Conservation (phyloP, 2,329 filamentous ascomycete species). For the Aspergillus quadricinctus region DNA sequence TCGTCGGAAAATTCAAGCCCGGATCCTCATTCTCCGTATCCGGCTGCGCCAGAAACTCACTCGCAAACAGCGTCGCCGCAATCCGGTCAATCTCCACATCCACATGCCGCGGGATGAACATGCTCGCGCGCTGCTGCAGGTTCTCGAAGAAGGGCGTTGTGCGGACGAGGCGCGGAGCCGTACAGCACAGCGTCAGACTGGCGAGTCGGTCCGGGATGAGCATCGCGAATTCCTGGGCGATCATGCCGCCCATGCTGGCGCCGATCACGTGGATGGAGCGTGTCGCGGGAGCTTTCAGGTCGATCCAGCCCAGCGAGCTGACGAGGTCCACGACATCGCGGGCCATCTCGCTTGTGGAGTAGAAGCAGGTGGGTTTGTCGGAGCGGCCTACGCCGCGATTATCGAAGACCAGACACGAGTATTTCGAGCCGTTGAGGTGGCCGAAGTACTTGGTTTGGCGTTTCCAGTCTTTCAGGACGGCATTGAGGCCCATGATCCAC, state of each 20-base stretch:
- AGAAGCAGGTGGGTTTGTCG: conserved; percentile 71
- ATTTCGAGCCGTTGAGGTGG: conserved; percentile 62
- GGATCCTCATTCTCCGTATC: conserved; percentile 52
- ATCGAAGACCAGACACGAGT: conserved; percentile 73
- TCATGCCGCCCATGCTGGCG: conserved; percentile 87
- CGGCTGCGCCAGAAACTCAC: conserved; percentile 57
- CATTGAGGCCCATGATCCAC: conserved; percentile 79
- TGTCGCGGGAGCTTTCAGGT: conserved; percentile 27
- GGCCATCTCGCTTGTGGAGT: conserved; percentile 83
- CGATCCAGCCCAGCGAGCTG: conserved; percentile 65
- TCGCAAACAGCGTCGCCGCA: conserved; percentile 62
- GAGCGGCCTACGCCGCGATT: conserved; percentile 81
- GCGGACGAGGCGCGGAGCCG: conserved; percentile 58
- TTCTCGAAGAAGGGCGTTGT: conserved; percentile 59
- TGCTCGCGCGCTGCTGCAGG: conserved; percentile 53
- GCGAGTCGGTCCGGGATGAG: conserved; percentile 44
- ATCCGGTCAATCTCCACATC: conserved; percentile 63
- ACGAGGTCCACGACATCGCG: conserved; percentile 67
- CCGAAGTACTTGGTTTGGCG: conserved; percentile 79
- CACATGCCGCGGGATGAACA: conserved; percentile 64
- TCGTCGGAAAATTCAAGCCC: conserved; percentile 57
- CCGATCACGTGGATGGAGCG: conserved; percentile 66
- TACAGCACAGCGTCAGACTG: conserved; percentile 58
- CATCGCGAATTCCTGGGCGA: conserved; percentile 69
- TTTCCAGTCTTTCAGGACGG: conserved; percentile 68